Evolutionary conservation across 192 early-diverging fungal genomes (phyloP), one percentile per base, ranked within the genome.

Genomic region (Funneliformis geosporum): DNA sequence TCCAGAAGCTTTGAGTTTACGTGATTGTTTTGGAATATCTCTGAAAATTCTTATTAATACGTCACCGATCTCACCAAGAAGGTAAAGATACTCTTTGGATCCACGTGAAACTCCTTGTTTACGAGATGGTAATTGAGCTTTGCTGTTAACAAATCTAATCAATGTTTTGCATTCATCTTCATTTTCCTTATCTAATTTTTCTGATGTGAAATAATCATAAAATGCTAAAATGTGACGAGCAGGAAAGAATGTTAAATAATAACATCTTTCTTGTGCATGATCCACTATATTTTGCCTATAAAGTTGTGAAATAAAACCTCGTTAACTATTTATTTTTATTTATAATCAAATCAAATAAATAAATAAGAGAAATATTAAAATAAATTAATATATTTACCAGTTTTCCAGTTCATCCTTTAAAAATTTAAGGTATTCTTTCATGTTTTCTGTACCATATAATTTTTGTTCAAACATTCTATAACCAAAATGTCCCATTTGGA

Each of bases 231-330:
- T 75, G 50, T 81, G 80, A 8, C 75, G 38, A 39, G n/a, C 74
- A 18, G 75, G 18, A 27, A 67, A 81, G 9, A 76, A 81, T 60
- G 73, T 81, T 28, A 81, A 27, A 21, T 75, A 81, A 67, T 76
- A 81, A 55, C 69, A 27, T 28, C 68, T 5, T 79, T 70, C 77
- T 59, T 79, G 77, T 39, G 33, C 16, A 40, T 25, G 10, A n/a
- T 70, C 39, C 2, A 79, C 47, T n/a, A 70, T 79, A n/a, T 55
- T 27, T 42, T 79, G 18, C 77, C 77, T 79, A 47, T 38, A 61
- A 25, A 46, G 16, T 16, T 7, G 6, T 1, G 8, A 46, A 76
- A 33, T 25, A 43, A 21, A 9, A 64, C 4, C 16, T 67, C 8
- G 33, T 28, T 39, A 10, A 69, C 47, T 28, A n/a, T 28, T 2